Conservation (phyloP, 768 basidiomycete species). For the Strobilomyces dryophilus region DNA sequence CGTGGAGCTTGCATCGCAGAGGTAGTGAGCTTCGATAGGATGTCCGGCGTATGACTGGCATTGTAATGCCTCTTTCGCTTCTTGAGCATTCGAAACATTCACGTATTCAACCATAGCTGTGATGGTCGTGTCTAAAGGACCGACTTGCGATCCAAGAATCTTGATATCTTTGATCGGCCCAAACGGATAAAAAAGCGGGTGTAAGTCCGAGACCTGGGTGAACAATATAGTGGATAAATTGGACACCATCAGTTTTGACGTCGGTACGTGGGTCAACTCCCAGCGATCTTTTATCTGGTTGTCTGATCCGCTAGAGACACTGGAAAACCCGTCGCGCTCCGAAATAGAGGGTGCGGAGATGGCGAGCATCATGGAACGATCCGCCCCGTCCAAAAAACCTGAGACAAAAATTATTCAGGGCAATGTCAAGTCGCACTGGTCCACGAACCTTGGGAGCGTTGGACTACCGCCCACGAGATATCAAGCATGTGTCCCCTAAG, state of each 20-base stretch:
- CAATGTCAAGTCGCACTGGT: background rate
- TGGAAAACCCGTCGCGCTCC: conserved; percentile 23
- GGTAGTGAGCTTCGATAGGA: conserved; percentile 36
- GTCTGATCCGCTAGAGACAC: conserved; percentile 26
- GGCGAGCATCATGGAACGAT: conserved; percentile 63
- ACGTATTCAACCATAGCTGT: conserved; percentile 65
- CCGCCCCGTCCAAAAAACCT: conserved; percentile 82
- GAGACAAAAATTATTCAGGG: conserved; percentile 1
- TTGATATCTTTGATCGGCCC: conserved; percentile 63
- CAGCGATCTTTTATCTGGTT: conserved; percentile 31
- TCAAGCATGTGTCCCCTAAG: conserved; percentile 70
- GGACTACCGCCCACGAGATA: conserved; percentile 85
- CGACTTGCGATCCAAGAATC: conserved; percentile 37
- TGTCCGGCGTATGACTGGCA: conserved; percentile 59
- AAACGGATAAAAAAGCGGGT: conserved; percentile 72
- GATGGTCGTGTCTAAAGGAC: conserved; percentile 36
- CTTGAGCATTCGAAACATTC: conserved; percentile 49
- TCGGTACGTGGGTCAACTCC: conserved; percentile 36
- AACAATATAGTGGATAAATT: conserved; percentile 67
- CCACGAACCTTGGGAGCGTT: conserved; percentile 69
- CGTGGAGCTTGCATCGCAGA: conserved; percentile 20
- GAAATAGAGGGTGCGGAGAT: conserved; percentile 36
- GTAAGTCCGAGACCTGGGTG: conserved; percentile 59
- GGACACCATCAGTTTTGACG: conserved; percentile 53
- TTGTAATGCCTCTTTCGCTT: conserved; percentile 59